These are phyloP conservation scores for Rhizopus microsporus DNA, from an alignment of 371 early-diverging fungal species.

Conservation along the genomic window DNA sequence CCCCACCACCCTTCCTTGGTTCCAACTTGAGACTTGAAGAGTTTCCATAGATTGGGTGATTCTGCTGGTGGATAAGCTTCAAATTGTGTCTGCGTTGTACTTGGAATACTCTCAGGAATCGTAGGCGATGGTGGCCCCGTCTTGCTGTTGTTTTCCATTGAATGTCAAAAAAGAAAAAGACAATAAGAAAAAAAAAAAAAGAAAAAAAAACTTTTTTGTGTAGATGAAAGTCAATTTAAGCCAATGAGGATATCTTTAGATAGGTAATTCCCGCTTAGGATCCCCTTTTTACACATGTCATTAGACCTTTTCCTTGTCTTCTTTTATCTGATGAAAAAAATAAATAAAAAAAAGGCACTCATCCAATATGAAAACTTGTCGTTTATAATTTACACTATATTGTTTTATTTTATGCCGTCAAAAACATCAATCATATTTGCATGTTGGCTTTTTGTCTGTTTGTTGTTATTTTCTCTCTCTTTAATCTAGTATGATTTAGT, in stretches of 20 bases:
- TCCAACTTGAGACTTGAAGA: conserved; percentile 43
- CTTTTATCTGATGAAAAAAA: neutral
- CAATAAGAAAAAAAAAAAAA: conserved; percentile 8
- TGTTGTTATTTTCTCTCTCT: conserved; percentile 5
- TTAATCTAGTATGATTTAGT: conserved; percentile 24
- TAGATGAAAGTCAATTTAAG: neutral
- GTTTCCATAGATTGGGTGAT: conserved; percentile 30
- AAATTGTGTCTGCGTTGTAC: conserved; percentile 29
- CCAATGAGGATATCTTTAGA: too few species aligned
- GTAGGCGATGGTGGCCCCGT: conserved; percentile 6
- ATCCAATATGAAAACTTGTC: neutral
- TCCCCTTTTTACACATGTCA: too few species aligned
- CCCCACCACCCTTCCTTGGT: conserved; percentile 65
- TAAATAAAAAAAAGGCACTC: neutral
- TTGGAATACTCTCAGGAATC: conserved; percentile 21
- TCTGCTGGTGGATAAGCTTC: conserved; percentile 38
- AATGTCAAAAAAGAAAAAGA: neutral
- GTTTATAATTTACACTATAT: conserved; percentile 11
- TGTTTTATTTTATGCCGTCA: conserved; percentile 8
- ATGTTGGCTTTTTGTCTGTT: neutral
- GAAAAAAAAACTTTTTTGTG: conserved; percentile 5
- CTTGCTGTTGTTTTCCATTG: conserved; percentile 20
- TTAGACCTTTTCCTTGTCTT: too few species aligned
- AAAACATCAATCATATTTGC: too few species aligned
- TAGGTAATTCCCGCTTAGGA: too few species aligned